Base-by-base conservation (phyloP, 163 green algal genomes). In the Picocystis sp. region DNA sequence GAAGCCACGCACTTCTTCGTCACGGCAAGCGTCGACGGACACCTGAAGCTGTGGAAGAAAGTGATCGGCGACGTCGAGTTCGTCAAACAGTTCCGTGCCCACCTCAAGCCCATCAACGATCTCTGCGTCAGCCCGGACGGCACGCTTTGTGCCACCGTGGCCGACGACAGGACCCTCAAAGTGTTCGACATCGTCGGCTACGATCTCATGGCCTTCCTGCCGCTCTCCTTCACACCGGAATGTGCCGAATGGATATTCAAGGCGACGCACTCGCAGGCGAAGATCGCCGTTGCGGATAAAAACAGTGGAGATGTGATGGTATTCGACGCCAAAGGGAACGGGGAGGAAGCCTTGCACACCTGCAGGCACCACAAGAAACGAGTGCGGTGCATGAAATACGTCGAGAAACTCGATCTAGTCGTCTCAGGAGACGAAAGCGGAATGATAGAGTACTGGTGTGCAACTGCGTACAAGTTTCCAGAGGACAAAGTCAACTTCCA, bases 41-140 rank as follows among this genome's bases (percentile, higher is more conserved):
- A 87, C 63, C 44, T 98, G 14, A 96, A 96, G 72, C 96, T 99
- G 55, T 99, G 90, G 90, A 96, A 94, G 69, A 96, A 94, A 71
- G 54, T 61, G 67, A 50, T 44, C 70, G 15, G 54, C 43, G 86
- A 83, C 48, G 72, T 97, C 13, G 86, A 96, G 64, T 97, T 99
- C 75, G 89, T 87, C 10, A 99, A 99, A 69, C 77, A 93, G 58
- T 99, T 89, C 72, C 70, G 81, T 13, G 79, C 83, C 24, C 88
- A 97, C 61, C 29, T 87, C 29, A 77, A 75, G 0, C 48, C 73
- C 17, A 69, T 94, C 15, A 58, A 74, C 22, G 81, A 70, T 77
- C 49, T 90, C 10, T 67, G 70, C 22, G 74, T 89, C 11, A 89
- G 79, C 57, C 47, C 57, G 14, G 89, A 97, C 64, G 75, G 78